phyloP scores from a whole-genome alignment of 169 alveolate genomes.

The Cyclospora cayetanensis region DNA sequence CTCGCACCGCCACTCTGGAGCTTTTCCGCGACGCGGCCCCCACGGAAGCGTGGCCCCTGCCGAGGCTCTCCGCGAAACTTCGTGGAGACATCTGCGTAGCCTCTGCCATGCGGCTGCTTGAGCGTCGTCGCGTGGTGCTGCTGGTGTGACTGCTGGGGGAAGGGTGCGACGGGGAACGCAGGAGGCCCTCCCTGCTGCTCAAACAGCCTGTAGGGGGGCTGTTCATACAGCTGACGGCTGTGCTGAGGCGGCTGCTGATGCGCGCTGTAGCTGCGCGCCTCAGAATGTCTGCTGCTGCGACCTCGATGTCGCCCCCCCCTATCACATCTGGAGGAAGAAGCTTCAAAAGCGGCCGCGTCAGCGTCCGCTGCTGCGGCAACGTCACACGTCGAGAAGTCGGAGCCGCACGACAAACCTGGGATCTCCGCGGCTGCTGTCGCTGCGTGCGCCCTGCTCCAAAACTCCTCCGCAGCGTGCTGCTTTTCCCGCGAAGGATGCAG shows the following conservation, averaged over 20 bases:
- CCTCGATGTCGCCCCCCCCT: background rate
- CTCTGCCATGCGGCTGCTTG: background rate
- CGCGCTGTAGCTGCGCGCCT: background rate
- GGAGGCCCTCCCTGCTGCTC: background rate
- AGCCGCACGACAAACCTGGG: background rate
- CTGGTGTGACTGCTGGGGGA: too few species aligned
- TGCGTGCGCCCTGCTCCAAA: background rate
- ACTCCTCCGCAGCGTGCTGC: background rate
- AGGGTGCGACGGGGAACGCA: too few species aligned
- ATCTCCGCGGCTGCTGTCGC: background rate
- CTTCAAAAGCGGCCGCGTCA: too few species aligned
- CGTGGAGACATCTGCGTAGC: background rate
- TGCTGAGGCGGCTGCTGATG: constrained; percentile 20
- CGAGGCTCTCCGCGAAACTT: background rate
- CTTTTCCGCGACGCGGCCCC: background rate
- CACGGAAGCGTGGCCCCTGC: background rate
- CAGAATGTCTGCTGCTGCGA: constrained; percentile 11
- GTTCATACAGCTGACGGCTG: background rate
- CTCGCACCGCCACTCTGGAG: background rate
- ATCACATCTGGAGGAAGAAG: background rate
- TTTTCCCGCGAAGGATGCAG: background rate
- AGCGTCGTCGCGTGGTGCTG: too few species aligned
- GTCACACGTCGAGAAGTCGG: background rate
- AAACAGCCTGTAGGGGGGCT: background rate
- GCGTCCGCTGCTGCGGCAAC: background rate